Conservation (phyloP, 306 rosid species). For the Cucurbita maxima region DNA sequence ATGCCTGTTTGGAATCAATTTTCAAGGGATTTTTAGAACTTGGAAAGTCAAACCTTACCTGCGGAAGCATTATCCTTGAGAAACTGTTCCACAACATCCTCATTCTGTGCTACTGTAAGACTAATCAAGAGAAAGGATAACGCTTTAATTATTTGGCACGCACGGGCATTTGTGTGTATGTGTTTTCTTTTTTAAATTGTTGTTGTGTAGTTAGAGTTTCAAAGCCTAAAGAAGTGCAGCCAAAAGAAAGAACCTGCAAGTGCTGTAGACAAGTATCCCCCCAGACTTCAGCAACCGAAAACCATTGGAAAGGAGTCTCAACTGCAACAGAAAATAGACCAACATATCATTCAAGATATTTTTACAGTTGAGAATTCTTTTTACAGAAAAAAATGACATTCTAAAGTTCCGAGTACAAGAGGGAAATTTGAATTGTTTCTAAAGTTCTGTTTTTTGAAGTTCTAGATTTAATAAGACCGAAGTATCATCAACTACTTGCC, state of each 20-base stretch:
- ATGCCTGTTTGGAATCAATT: background rate
- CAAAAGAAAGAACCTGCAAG: conserved; percentile 64
- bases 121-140: conserved; percentile 22
- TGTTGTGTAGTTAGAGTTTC: background rate
- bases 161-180: background rate
- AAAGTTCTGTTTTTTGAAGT: background rate
- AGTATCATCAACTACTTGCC: background rate
- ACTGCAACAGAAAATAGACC: conserved; percentile 33
- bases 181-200: background rate
- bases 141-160: background rate
- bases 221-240: background rate
- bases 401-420: background rate
- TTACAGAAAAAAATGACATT: background rate
- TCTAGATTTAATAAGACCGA: background rate
- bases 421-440: background rate
- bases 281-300: conserved; percentile 71
- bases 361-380: background rate
- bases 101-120: conserved; percentile 76
- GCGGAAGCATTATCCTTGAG: conserved; percentile 56
- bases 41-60: conserved; percentile 23
- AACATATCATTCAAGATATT: background rate
- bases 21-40: background rate
- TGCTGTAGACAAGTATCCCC: conserved; percentile 76
- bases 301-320: conserved; percentile 66
- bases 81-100: conserved; percentile 73